Conservation (phyloP, 352 stramenopile species). For the Phytophthora cactorum region DNA sequence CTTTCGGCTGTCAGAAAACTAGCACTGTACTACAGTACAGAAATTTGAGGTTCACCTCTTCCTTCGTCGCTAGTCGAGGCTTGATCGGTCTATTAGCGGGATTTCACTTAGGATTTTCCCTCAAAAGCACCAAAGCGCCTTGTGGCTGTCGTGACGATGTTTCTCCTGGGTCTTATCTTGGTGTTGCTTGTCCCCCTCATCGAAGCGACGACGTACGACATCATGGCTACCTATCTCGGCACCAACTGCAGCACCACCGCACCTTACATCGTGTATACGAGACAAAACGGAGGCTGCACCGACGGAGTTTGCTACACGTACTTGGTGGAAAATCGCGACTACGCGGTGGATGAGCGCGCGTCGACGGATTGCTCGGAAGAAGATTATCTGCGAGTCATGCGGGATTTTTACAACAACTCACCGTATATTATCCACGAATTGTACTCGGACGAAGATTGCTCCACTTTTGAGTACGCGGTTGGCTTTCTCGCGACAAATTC, state of each 20-base stretch:
- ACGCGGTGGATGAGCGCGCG: not conserved
- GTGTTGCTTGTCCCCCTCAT: too few species aligned
- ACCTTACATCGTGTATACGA: slow-evolving; percentile 13
- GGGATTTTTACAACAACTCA: slow-evolving; percentile 5
- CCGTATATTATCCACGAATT: slow-evolving; percentile 21
- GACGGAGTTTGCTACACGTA: slow-evolving; percentile 8
- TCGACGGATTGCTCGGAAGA: slow-evolving; percentile 12
- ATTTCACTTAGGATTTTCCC: too few species aligned
- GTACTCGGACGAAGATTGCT: slow-evolving; percentile 10
- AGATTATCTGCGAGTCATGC: slow-evolving; percentile 14
- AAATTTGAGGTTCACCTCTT: too few species aligned
- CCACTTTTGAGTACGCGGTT: slow-evolving; percentile 9
- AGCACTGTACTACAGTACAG: too few species aligned
- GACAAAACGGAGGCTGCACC: slow-evolving; percentile 6
- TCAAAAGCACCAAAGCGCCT: too few species aligned
- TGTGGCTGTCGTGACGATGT: too few species aligned
- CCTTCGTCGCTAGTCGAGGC: too few species aligned
- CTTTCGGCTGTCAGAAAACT: too few species aligned
- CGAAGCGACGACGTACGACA: too few species aligned
- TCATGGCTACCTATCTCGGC: not conserved
- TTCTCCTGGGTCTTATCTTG: not conserved
- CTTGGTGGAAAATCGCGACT: not conserved
- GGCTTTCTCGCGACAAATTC: slow-evolving; percentile 8
- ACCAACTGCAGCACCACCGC: not conserved
- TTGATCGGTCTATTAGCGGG: too few species aligned